Evolutionary conservation across 352 stramenopile genomes (phyloP).

Genomic region (Hyaloperonospora arabidopsidis): DNA sequence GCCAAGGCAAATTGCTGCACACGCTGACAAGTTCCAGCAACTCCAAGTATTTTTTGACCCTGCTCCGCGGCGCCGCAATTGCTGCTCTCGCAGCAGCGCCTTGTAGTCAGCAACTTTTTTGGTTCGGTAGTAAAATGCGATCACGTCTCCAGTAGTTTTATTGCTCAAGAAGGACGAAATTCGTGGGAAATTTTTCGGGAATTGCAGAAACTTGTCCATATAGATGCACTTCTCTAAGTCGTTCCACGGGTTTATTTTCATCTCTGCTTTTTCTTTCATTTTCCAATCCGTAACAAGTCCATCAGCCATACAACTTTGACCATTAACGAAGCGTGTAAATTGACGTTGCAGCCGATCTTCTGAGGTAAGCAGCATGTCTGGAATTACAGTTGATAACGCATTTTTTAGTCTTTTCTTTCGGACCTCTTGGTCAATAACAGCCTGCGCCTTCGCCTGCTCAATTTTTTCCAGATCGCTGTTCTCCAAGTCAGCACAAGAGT

Average conservation of each 20-base stretch:
- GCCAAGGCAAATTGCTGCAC: conserved; percentile 70
- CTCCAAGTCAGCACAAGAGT: conserved; percentile 68
- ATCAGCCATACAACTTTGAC: conserved; percentile 59
- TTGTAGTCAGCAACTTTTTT: conserved; percentile 99
- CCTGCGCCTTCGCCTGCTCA: conserved; percentile 68
- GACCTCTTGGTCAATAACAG: conserved; percentile 70
- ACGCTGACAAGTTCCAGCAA: conserved; percentile 81
- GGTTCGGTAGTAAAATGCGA: conserved; percentile 97
- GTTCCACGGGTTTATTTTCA: conserved; percentile 93
- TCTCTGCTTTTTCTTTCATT: conserved; percentile 54
- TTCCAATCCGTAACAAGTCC: conserved; percentile 56
- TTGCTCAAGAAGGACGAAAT: conserved; percentile 92
- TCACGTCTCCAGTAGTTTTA: conserved; percentile 94
- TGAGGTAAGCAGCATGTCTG: conserved; percentile 70
- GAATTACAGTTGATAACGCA: conserved; percentile 71
- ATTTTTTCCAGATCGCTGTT: conserved; percentile 77
- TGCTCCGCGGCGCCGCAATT: conserved; percentile 69
- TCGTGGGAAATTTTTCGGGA: conserved; percentile 97
- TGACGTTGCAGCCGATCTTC: conserved; percentile 45
- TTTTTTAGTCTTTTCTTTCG: conserved; percentile 80
- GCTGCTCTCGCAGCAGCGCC: conserved; percentile 82
- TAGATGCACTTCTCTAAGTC: conserved; percentile 99
- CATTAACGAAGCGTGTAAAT: conserved; percentile 46
- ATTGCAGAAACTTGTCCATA: conserved; percentile 98
- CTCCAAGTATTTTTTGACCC: conserved; percentile 87